Percentiles rank a stretch among this genome's conserved stretches.
Evolutionary conservation across 2,329 filamentous ascomycete species (phyloP).

Genomic region (Colletotrichum sidae): DNA sequence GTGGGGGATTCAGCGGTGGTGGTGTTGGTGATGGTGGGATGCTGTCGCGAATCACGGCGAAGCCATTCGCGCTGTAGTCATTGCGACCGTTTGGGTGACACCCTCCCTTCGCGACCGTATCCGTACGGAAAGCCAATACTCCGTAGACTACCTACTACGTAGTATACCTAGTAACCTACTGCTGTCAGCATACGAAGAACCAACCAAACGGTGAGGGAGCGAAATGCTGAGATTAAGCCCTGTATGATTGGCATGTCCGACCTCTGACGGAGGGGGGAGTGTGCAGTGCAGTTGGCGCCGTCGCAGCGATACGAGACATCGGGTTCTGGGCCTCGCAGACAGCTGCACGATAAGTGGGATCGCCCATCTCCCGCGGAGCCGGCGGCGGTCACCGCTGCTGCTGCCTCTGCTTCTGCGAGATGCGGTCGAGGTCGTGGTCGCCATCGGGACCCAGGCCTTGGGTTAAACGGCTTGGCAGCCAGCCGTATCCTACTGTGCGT

Average conservation of each 20-base stretch:
- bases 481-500: not conserved
- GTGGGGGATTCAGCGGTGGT: not conserved
- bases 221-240: constrained; percentile 14
- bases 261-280: not conserved
- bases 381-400: constrained; percentile 1
- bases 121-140: too few species aligned
- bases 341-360: constrained; percentile 7
- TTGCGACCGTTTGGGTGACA: constrained; percentile 11
- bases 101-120: constrained; percentile 2
- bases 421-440: not conserved
- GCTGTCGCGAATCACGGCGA: constrained; percentile 23
- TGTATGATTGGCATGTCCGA: constrained; percentile 20
- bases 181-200: constrained; percentile 2
- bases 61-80: constrained; percentile 5
- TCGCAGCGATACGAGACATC: constrained; percentile 17
- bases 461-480: not conserved
- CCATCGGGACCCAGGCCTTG: constrained; percentile 20
- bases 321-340: constrained; percentile 1
- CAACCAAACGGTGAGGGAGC: constrained; percentile 17
- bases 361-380: constrained; percentile 17
- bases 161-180: too few species aligned
- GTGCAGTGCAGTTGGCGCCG: not conserved
- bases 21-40: not conserved
- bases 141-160: too few species aligned
- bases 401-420: constrained; percentile 11